Percentiles rank a stretch among this genome's conserved stretches.
Conservation (phyloP, 148 eudicot species). For the Salicornia ramosissima region DNA sequence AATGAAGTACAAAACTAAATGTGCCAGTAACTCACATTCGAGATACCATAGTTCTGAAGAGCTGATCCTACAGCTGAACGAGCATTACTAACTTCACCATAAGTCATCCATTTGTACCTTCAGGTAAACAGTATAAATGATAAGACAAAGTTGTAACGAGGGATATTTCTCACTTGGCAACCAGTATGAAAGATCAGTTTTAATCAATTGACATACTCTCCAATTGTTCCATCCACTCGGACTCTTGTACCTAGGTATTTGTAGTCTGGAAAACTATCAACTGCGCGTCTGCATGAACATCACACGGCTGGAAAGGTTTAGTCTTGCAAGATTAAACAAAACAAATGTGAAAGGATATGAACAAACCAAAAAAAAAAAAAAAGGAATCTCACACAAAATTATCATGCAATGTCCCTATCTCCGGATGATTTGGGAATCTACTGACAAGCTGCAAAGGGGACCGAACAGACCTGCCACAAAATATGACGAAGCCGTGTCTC, state of each 20-base stretch:
- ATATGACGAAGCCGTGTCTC: constrained; percentile 1
- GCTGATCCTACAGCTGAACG: constrained; percentile 86
- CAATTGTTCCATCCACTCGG: constrained; percentile 87
- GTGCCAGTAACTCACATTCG: constrained; percentile 50
- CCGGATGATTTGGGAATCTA: constrained; percentile 76
- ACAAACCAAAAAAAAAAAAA: constrained; percentile 18
- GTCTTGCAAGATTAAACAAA: not conserved
- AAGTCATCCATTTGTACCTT: constrained; percentile 98
- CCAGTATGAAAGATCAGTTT: not conserved
- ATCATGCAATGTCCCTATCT: constrained; percentile 82
- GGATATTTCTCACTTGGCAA: no score
- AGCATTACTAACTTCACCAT: constrained; percentile 79
- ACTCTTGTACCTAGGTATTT: constrained; percentile 91
- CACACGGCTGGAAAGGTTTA: constrained; percentile 10
- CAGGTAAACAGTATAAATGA: constrained; percentile 21
- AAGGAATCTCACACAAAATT: constrained; percentile 72
- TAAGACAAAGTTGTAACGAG: not conserved
- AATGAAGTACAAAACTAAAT: not conserved
- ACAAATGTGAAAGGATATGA: constrained; percentile 4
- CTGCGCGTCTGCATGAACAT: constrained; percentile 63
- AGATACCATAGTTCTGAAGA: constrained; percentile 58
- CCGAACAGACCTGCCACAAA: constrained; percentile 60
- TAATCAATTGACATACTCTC: constrained; percentile 68
- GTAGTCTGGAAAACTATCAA: constrained; percentile 70
- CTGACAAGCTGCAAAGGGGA: constrained; percentile 69